phyloP scores from a whole-genome alignment of 306 rosid species.

The Neltuma alba region DNA sequence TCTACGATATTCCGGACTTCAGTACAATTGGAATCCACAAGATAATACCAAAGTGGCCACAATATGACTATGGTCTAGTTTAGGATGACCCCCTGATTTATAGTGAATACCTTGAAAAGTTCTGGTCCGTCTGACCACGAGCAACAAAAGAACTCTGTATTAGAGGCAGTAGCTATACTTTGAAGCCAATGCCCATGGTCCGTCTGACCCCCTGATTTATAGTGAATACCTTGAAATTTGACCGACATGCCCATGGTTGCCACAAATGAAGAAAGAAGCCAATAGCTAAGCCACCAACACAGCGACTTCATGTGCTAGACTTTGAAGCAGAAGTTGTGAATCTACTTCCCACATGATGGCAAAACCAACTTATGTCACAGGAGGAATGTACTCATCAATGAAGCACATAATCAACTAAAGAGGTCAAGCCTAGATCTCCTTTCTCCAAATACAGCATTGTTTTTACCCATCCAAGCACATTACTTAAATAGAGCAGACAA shows the following conservation, averaged over 20 bases:
- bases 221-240: neutral
- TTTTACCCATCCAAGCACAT: neutral
- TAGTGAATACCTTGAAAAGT: neutral
- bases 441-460: neutral
- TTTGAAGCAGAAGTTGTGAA: neutral
- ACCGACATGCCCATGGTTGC: neutral
- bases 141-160: neutral
- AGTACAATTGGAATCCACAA: neutral
- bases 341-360: neutral
- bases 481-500: neutral
- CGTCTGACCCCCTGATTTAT: too few species aligned
- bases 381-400: neutral
- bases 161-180: too few species aligned
- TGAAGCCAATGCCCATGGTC: too few species aligned
- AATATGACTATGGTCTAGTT: neutral
- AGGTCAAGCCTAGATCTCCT: slow-evolving; percentile 2
- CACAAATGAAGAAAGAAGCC: slow-evolving; percentile 2
- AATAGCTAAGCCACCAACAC: neutral
- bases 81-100: neutral
- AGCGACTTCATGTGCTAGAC: neutral
- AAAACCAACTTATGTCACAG: neutral
- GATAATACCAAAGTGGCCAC: neutral
- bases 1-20: neutral
- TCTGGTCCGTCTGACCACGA: neutral
- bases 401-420: slow-evolving; percentile 3